These are phyloP conservation scores for Saccharum hybrid DNA, from an alignment of 202 grass and related monocot genomes.

Conservation along the genomic window DNA sequence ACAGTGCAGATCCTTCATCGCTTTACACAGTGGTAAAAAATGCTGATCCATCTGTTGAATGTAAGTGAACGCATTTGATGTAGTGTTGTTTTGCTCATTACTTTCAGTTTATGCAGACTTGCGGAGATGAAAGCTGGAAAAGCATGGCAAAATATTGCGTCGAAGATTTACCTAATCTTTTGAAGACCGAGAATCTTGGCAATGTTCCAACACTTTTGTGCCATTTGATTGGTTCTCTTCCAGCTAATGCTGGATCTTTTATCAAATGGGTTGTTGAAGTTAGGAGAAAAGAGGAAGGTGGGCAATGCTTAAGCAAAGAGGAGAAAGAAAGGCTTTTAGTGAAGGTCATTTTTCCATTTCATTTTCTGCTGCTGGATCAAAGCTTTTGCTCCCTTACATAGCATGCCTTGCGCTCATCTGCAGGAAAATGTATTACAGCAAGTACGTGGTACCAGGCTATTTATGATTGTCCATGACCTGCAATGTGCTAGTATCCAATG, in stretches of 20 bases:
- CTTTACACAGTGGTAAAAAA: conserved; percentile 83
- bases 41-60: conserved; percentile 15
- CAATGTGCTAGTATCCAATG: conserved; percentile 40
- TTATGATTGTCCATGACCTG: conserved; percentile 43
- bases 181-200: conserved; percentile 58
- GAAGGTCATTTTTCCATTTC: conserved; percentile 56
- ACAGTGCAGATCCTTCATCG: conserved; percentile 49
- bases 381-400: conserved; percentile 25
- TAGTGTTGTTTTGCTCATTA: conserved; percentile 16
- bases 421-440: conserved; percentile 65
- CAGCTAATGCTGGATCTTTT: conserved; percentile 76
- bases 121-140: conserved; percentile 73
- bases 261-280: conserved; percentile 90
- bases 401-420: conserved; percentile 26
- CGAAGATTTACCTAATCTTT: conserved; percentile 67
- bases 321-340: conserved; percentile 67
- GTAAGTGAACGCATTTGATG: not conserved
- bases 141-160: conserved; percentile 69
- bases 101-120: conserved; percentile 64
- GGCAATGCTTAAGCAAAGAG: conserved; percentile 58
- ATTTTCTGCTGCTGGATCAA: conserved; percentile 33
- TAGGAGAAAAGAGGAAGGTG: conserved; percentile 79
- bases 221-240: conserved; percentile 60
- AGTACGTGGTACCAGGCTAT: conserved; percentile 56
- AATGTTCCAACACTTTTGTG: conserved; percentile 56